Evolutionary conservation across 129 eudicot genomes (phyloP), one percentile per base, ranked within the genome.

Genomic region (Arctium lappa): DNA sequence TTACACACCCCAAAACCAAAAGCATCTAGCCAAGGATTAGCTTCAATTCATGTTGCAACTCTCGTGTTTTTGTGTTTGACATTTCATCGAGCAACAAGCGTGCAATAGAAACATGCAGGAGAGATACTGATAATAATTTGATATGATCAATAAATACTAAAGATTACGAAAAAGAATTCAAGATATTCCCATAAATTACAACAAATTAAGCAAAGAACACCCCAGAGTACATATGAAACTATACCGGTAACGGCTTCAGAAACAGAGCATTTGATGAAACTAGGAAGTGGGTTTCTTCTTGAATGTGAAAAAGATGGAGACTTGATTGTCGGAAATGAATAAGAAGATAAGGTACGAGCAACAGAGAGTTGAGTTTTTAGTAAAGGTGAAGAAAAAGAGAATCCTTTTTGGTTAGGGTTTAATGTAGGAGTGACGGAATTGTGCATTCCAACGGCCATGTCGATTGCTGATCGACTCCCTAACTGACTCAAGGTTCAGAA

Each of bases 181-280:
- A 46, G 56, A 46, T 46, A 46, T 10, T 46, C 56, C 56, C 56
- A 46, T 46, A 46, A 46, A 46, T 1, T 2, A 32, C 15, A 79
- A 46, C 38, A 63, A 66, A 72, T 6, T 42, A 80, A 79, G 34
- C 42, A 80, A 71, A 65, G 2, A 12, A 69, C 4, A 79, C 10
- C 56, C 50, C 8, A 37, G 10, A 44, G 12, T 44, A 4, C 3
- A 37, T 15, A 53, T 2, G 6, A n/a, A 30, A 30, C 3, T 53
- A 18, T 85, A 91, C 97, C 97, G 8, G 94, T 39, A 72, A 90
- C 56, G 8, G 83, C 93, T 83, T 90, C 88, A 77, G 98, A 89
- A 80, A 91, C 94, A 8, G 97, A 92, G 91, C 98, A 94, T 82
- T 82, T 92, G 42, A 94, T 29, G 40, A 88, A 62, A 77, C 53